phyloP scores from a whole-genome alignment of 2,329 filamentous ascomycete species.

The Colletotrichum horii region DNA sequence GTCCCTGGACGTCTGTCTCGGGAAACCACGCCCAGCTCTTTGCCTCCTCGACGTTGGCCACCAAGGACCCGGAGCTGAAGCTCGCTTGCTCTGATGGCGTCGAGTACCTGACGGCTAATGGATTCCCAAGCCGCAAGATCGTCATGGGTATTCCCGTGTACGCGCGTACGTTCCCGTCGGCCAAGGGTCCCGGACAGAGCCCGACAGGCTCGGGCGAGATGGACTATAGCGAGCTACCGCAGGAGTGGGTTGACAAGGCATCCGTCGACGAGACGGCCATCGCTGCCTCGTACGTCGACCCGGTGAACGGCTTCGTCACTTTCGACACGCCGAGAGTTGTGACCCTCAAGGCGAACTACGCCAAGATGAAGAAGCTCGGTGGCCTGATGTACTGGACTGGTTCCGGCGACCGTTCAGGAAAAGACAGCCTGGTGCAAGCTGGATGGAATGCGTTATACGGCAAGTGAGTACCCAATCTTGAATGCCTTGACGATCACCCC shows the following conservation, averaged over 20 bases:
- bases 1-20: slow-evolving; percentile 63
- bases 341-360: slow-evolving; percentile 64
- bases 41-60: slow-evolving; percentile 26
- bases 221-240: slow-evolving; percentile 67
- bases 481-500: neutral
- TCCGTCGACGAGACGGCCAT: slow-evolving; percentile 54
- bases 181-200: slow-evolving; percentile 56
- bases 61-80: slow-evolving; percentile 30
- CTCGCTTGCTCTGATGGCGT: slow-evolving; percentile 61
- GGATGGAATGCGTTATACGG: slow-evolving; percentile 57
- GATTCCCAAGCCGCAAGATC: slow-evolving; percentile 63
- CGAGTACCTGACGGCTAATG: slow-evolving; percentile 55
- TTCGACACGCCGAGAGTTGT: slow-evolving; percentile 70
- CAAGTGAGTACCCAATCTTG: neutral
- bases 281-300: slow-evolving; percentile 62
- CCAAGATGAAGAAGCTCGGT: slow-evolving; percentile 56
- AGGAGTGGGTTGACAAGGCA: slow-evolving; percentile 45
- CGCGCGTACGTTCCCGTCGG: slow-evolving; percentile 64
- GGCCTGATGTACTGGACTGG: slow-evolving; percentile 76
- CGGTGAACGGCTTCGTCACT: slow-evolving; percentile 59
- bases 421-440: slow-evolving; percentile 63
- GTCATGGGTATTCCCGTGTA: slow-evolving; percentile 69
- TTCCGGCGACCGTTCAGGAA: slow-evolving; percentile 58
- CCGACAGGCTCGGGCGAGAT: slow-evolving; percentile 57
- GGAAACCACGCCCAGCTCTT: slow-evolving; percentile 71